phyloP scores from a whole-genome alignment of 208 protist species.

The Acanthamoeba royreba region DNA sequence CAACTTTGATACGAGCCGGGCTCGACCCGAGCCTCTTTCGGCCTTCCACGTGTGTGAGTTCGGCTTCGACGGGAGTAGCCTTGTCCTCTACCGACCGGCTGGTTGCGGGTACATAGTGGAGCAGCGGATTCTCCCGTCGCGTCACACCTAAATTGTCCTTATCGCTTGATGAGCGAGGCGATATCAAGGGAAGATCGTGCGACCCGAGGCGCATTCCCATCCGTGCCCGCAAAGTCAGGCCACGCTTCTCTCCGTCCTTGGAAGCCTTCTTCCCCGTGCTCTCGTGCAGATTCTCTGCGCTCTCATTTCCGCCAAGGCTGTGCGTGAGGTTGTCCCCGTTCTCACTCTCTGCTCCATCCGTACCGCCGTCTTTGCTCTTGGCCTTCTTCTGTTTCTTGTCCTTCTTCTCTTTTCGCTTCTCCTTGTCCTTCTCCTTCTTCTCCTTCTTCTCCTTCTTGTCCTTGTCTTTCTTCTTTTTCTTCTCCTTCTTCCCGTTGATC shows the following conservation, averaged over 20 bases:
- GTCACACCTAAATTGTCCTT: too few species aligned
- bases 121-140: too few species aligned
- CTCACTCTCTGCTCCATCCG: background rate
- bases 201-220: background rate
- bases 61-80: too few species aligned
- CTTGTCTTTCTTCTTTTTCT: background rate
- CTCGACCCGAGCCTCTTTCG: background rate
- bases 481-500: background rate
- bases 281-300: too few species aligned
- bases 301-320: background rate
- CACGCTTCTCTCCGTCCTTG: background rate
- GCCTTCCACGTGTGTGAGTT: background rate
- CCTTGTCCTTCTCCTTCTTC: background rate
- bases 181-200: too few species aligned
- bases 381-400: too few species aligned
- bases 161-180: too few species aligned
- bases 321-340: background rate
- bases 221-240: background rate
- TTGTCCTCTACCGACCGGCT: too few species aligned
- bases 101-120: too few species aligned
- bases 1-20: background rate
- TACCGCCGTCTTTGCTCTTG: background rate
- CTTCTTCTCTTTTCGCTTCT: too few species aligned
- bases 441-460: background rate
- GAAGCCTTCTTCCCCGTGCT: background rate